phyloP scores from a whole-genome alignment of 2,329 filamentous ascomycete genomes.

The Sporothrix euskadiensis region DNA sequence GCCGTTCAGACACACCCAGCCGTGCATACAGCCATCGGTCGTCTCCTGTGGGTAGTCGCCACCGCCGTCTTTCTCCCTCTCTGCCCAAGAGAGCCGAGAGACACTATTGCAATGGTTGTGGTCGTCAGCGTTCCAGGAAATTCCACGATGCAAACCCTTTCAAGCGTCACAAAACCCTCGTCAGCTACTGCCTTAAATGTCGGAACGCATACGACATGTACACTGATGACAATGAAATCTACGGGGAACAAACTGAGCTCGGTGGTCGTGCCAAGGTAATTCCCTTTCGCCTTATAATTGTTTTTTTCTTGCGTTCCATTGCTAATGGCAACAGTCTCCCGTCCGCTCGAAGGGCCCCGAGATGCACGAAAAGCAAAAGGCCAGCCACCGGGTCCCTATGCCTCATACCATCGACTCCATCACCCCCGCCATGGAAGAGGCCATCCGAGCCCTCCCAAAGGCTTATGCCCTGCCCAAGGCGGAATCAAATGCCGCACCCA shows the following conservation, averaged over 20 bases:
- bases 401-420: neutral
- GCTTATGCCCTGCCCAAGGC: neutral
- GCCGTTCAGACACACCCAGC: neutral
- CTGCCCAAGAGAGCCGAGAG: constrained; percentile 8
- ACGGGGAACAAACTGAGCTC: neutral
- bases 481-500: too few relatives aligned
- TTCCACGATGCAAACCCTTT: constrained; percentile 44
- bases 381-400: neutral
- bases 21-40: neutral
- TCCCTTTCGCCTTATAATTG: neutral
- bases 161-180: constrained; percentile 38
- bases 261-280: neutral
- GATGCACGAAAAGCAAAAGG: neutral
- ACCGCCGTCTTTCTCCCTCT: neutral
- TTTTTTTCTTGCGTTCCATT: neutral
- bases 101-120: constrained; percentile 49
- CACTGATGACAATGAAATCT: neutral
- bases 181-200: constrained; percentile 43
- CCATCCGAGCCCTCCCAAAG: neutral
- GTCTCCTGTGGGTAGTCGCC: neutral
- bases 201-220: constrained; percentile 27
- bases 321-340: neutral
- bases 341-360: neutral
- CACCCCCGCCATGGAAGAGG: neutral
- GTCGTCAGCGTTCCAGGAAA: constrained; percentile 43